Base-by-base conservation (phyloP, 768 basidiomycete genomes). In the Tylopilus sp. region DNA sequence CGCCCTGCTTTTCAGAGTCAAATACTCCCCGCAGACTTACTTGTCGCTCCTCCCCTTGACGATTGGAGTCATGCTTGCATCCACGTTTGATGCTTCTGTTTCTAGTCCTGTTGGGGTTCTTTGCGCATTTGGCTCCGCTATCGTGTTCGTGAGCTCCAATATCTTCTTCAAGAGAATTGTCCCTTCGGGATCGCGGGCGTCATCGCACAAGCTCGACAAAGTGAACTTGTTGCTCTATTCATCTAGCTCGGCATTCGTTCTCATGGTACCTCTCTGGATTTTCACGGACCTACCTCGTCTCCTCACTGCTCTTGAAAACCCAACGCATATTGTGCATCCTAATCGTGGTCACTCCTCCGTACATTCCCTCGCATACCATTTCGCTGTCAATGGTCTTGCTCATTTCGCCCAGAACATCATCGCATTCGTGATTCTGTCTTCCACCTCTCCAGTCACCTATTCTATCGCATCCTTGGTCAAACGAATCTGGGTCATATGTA, bases 151-250 rank as follows among this genome's bases (percentile, higher is more conserved):
- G 56, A 88, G 88, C 59, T 95, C 93, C 57, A 99, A 99, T 71
- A 98, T 99, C 61, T 97, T 95, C 70, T 98, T 95, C 80, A 99
- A 99, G 73, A 98, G 95, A 75, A 85, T 98, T 56, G 87, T 99
- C 80, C 97, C 97, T 2, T 68, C 74, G 21, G 60, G 64, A 40
- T 76, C 80, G 8, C 77, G 77, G 47, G 63, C 71, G 5, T 72
- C 74, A 20, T 70, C 79, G 4, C 87, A 88, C 66, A 93, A 92
- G 70, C 80, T 99, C 30, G 97, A 99, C 79, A 98, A 98, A 75
- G 80, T 98, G 62, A 98, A 98, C 71, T 77, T 99, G 10, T 75
- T 99, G 22, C 81, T 97, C 60, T 99, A 95, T 72, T 97, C 95
- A 3, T 91, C 91, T 3, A 77, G 90, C 50, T 88, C 91, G 78